These are phyloP conservation scores for Sporothrix globosa DNA, from an alignment of 2,329 filamentous ascomycete species.

Conservation along the genomic window DNA sequence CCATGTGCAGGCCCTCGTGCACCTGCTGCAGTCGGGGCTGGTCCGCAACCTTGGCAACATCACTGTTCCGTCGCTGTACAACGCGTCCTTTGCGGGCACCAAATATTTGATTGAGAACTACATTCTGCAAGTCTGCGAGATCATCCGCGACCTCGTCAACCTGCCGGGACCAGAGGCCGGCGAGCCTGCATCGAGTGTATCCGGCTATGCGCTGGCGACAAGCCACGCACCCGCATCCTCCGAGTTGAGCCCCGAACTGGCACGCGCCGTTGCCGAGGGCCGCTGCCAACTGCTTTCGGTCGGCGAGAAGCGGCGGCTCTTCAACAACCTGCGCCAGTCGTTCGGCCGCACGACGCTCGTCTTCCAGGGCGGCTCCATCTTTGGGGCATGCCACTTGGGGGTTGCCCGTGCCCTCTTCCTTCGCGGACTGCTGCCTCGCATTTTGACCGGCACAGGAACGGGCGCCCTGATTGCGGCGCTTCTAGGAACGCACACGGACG, in stretches of 20 bases:
- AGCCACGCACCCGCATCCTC: neutral
- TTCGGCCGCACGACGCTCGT: slow-evolving; percentile 86
- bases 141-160: slow-evolving; percentile 73
- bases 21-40: slow-evolving; percentile 75
- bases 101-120: slow-evolving; percentile 93
- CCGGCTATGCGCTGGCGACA: neutral
- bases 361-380: slow-evolving; percentile 86
- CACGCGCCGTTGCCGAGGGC: slow-evolving; percentile 33
- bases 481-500: slow-evolving; percentile 83
- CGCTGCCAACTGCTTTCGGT: slow-evolving; percentile 30
- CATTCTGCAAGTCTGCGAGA: slow-evolving; percentile 78
- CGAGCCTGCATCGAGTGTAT: neutral
- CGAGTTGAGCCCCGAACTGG: slow-evolving; percentile 33
- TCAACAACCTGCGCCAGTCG: slow-evolving; percentile 84
- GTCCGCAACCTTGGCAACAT: slow-evolving; percentile 92
- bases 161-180: slow-evolving; percentile 55
- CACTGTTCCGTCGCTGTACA: slow-evolving; percentile 77
- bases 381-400: slow-evolving; percentile 86
- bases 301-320: slow-evolving; percentile 71
- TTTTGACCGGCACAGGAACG: slow-evolving; percentile 88
- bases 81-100: slow-evolving; percentile 82
- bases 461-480: slow-evolving; percentile 88
- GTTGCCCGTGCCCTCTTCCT: slow-evolving; percentile 86
- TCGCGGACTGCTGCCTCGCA: slow-evolving; percentile 78
- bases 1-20: slow-evolving; percentile 74